Percentiles rank a stretch among this genome's conserved stretches.
Evolutionary conservation across 495 filamentous ascomycete species (phyloP).

Genomic region (Podospora bellae-mahoneyi): DNA sequence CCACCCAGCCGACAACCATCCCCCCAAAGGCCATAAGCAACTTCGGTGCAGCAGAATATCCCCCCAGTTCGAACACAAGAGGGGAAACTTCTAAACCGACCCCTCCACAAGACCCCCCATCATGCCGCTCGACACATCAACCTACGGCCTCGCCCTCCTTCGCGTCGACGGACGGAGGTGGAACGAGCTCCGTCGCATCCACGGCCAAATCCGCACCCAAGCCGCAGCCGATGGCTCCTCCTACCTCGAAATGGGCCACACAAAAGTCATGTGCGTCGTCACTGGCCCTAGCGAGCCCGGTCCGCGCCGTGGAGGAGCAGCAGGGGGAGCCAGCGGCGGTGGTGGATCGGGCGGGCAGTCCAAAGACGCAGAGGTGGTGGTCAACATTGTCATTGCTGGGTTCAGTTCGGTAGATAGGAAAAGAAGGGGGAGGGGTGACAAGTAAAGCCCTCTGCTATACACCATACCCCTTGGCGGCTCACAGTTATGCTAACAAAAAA

Average conservation of each 20-base stretch:
- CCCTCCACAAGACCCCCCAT: constrained; percentile 1
- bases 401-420: constrained; percentile 87
- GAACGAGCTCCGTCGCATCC: constrained; percentile 92
- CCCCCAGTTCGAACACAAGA: neutral
- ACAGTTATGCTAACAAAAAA: neutral
- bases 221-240: constrained; percentile 83
- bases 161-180: constrained; percentile 93
- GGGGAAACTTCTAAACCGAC: neutral
- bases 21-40: neutral
- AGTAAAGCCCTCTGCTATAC: constrained; percentile 49
- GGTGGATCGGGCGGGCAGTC: constrained; percentile 41
- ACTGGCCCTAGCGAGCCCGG: constrained; percentile 72
- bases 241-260: constrained; percentile 94
- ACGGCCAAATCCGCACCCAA: constrained; percentile 87
- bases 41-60: neutral
- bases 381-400: constrained; percentile 80
- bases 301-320: constrained; percentile 30
- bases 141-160: constrained; percentile 79
- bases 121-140: constrained; percentile 90
- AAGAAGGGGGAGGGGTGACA: constrained; percentile 67
- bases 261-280: constrained; percentile 90
- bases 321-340: constrained; percentile 30
- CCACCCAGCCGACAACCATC: neutral
- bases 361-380: constrained; percentile 62
- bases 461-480: neutral